phyloP scores from a whole-genome alignment of 345 rosid species.

The Citrus sinensis region DVS_A1.0 CM039164.1:19485001-19485500 shows the following conservation, averaged over 20 bases:
- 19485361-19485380: too few relatives aligned
- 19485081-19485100: neutral
- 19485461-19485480: neutral
- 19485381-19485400: too few relatives aligned
- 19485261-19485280: neutral
- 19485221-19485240: neutral
- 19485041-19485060: constrained; percentile 18
- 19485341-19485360: neutral
- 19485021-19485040: constrained; percentile 15
- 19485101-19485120: constrained; percentile 1
- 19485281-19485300: neutral
- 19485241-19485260: neutral
- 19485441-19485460: neutral
- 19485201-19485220: neutral
- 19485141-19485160: constrained; percentile 12
- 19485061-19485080: constrained; percentile 1
- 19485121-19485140: constrained; percentile 17
- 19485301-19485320: neutral
- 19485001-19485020: constrained; percentile 14
- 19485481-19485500: neutral
- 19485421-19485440: neutral
- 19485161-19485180: neutral
- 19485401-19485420: neutral
- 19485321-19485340: neutral
- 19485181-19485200: neutral